These are phyloP conservation scores for Xylariaceae sp. DNA, from an alignment of 2,329 filamentous ascomycete species.

Conservation along the genomic window DNA sequence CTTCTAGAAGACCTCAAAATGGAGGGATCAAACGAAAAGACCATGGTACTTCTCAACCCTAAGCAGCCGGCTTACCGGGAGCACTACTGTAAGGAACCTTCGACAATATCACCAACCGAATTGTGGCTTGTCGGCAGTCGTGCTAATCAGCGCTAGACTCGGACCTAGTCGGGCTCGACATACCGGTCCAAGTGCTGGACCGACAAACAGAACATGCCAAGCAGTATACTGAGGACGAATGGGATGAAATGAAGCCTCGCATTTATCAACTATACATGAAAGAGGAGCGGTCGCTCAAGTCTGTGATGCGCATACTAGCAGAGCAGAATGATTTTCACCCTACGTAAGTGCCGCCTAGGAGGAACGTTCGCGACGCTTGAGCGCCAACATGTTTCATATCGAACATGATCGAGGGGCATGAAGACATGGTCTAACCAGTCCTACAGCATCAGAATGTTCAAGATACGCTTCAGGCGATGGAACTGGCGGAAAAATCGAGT, in stretches of 20 bases:
- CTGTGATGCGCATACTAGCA: conserved; percentile 3
- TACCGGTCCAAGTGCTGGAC: not conserved
- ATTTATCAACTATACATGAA: conserved; percentile 4
- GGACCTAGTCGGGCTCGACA: not conserved
- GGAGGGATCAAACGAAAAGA: too few species aligned
- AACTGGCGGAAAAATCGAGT: conserved; percentile 10
- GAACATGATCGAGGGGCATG: not conserved
- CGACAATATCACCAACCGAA: too few species aligned
- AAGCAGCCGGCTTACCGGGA: too few species aligned
- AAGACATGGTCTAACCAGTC: not conserved
- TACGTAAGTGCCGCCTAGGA: conserved; percentile 1
- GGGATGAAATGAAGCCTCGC: conserved; percentile 5
- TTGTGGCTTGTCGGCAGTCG: too few species aligned
- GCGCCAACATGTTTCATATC: too few species aligned
- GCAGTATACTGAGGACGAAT: conserved; percentile 1
- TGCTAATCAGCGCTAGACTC: too few species aligned
- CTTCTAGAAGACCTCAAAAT: too few species aligned
- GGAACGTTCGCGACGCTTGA: too few species aligned
- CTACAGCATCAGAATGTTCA: conserved; percentile 8
- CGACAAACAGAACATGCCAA: not conserved
- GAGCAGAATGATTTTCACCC: conserved; percentile 2
- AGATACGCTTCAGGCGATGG: conserved; percentile 7
- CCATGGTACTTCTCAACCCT: too few species aligned
- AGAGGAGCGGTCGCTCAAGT: not conserved
- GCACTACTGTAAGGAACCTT: too few species aligned